Evolutionary conservation across 176 grass and related monocot species (phyloP).

Genomic region (Carex cristatella): DNA sequence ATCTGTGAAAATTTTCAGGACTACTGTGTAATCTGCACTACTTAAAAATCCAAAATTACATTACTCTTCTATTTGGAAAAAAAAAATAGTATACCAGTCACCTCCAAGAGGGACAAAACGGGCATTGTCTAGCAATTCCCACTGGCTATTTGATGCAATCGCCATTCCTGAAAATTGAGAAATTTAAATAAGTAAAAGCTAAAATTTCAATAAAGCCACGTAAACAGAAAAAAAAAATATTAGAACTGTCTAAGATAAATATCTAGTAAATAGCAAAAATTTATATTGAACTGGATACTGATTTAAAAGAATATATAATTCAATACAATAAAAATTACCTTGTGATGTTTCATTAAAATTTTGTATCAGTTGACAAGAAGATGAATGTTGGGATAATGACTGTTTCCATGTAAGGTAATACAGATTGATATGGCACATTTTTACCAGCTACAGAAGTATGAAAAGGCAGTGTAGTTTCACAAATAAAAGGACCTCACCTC

Average conservation of each 20-base stretch:
- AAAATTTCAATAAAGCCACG: no score
- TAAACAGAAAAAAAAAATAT: no score
- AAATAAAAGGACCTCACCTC: neutral
- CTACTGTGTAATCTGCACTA: neutral
- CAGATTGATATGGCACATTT: neutral
- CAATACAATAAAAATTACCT: no score
- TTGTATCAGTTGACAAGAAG: no score
- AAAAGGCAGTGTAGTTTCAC: neutral
- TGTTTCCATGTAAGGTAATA: neutral
- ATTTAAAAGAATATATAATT: no score
- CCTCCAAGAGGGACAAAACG: constrained; percentile 81
- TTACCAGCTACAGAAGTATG: neutral
- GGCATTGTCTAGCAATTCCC: constrained; percentile 74
- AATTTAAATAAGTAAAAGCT: no score
- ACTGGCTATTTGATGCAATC: constrained; percentile 58
- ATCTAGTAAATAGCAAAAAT: no score
- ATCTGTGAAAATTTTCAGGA: neutral
- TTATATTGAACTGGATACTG: no score
- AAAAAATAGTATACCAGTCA: constrained; percentile 49
- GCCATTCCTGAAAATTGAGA: constrained; percentile 50
- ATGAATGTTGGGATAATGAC: no score
- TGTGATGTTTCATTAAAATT: no score
- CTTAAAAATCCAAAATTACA: neutral
- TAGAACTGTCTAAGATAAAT: no score
- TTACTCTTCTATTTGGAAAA: constrained; percentile 39